Conservation (phyloP, 805 yeast species). For the Candida glaebosa region DNA sequence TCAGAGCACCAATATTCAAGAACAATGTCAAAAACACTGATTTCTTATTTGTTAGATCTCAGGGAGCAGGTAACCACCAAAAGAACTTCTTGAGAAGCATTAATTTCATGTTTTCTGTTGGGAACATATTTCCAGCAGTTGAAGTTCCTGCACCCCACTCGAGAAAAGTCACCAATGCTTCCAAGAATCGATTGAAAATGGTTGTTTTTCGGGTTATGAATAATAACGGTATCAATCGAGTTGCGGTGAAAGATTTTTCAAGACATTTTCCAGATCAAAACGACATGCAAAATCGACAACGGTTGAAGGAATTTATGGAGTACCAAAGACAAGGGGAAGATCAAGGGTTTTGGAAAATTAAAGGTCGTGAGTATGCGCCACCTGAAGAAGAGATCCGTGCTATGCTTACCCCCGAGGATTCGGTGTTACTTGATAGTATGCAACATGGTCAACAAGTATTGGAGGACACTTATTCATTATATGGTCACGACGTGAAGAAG, state of each 20-base stretch:
- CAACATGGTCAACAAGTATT: slow-evolving; percentile 86
- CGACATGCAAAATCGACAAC: slow-evolving; percentile 94
- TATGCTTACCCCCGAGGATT: slow-evolving; percentile 92
- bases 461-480: slow-evolving; percentile 71
- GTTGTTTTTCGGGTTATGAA: slow-evolving; percentile 85
- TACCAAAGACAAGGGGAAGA: slow-evolving; percentile 92
- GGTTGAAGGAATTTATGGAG: slow-evolving; percentile 96
- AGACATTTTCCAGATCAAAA: slow-evolving; percentile 95
- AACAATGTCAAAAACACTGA: slow-evolving; percentile 81
- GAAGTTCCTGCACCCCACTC: slow-evolving; percentile 98
- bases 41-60: slow-evolving; percentile 73
- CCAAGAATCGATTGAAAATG: slow-evolving; percentile 89
- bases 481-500: slow-evolving; percentile 29
- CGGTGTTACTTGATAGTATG: slow-evolving; percentile 84
- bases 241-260: slow-evolving; percentile 83
- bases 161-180: slow-evolving; percentile 88
- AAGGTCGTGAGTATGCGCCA: slow-evolving; percentile 56
- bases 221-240: slow-evolving; percentile 65
- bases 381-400: slow-evolving; percentile 70
- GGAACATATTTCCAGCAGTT: slow-evolving; percentile 88
- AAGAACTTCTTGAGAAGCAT: slow-evolving; percentile 66
- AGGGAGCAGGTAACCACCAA: slow-evolving; percentile 74
- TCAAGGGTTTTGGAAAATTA: slow-evolving; percentile 92
- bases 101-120: slow-evolving; percentile 77
- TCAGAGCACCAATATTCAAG: slow-evolving; percentile 88